A percentile compares a stretch with the other conserved stretches of the same genome.
Evolutionary conservation across 139 green algal genomes (phyloP).

Genomic region (Coelastrella sp.): DNA sequence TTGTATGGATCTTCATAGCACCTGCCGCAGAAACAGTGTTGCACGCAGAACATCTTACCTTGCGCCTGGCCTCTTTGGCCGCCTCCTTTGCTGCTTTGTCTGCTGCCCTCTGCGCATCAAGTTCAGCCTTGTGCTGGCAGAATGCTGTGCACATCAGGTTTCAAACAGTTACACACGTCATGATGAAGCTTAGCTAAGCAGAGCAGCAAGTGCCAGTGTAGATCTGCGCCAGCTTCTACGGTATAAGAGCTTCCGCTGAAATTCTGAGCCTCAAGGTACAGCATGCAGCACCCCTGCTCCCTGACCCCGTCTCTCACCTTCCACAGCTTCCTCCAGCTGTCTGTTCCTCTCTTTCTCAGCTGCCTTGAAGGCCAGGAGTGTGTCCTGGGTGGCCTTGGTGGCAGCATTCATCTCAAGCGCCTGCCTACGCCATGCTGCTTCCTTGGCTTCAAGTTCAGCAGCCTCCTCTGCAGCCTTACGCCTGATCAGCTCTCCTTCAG

Average conservation of each 20-base stretch:
- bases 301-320: too few relatives aligned
- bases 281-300: too few relatives aligned
- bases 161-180: too few relatives aligned
- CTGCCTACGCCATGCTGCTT: slow-evolving; percentile 50
- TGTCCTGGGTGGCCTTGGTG: slow-evolving; percentile 66
- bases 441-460: slow-evolving; percentile 56
- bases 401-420: slow-evolving; percentile 51
- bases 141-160: slow-evolving; percentile 3
- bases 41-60: neutral
- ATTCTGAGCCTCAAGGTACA: too few relatives aligned
- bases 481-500: slow-evolving; percentile 56
- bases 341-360: slow-evolving; percentile 59
- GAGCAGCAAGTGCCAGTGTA: too few relatives aligned
- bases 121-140: slow-evolving; percentile 41
- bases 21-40: too few relatives aligned
- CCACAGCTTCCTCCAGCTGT: slow-evolving; percentile 62
- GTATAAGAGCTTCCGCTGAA: too few relatives aligned
- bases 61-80: slow-evolving; percentile 51
- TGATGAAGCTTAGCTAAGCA: too few relatives aligned
- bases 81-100: slow-evolving; percentile 50
- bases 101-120: slow-evolving; percentile 41
- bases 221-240: too few relatives aligned
- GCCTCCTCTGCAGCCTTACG: slow-evolving; percentile 57
- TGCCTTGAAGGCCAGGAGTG: slow-evolving; percentile 67
- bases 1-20: too few relatives aligned